These are phyloP conservation scores for Ceratocystis harringtonii DNA, from an alignment of 2,329 filamentous ascomycete genomes.

Conservation along the genomic window DNA sequence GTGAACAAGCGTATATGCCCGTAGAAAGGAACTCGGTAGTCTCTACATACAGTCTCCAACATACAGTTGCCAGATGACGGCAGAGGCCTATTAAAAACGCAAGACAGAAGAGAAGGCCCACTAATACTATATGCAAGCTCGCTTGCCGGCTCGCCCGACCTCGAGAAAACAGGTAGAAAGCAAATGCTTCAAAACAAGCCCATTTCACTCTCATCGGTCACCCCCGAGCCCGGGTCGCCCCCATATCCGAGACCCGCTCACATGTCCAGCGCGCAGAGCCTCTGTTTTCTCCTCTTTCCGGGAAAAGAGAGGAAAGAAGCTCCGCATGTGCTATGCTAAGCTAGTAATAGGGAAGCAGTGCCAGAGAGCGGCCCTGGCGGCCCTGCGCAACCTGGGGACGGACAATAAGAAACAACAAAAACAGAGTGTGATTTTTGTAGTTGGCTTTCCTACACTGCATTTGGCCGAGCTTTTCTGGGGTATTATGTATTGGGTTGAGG, in stretches of 20 bases:
- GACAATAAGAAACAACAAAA: neutral
- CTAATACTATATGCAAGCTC: neutral
- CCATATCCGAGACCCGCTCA: neutral
- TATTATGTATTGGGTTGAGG: neutral
- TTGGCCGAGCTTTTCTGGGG: constrained; percentile 1
- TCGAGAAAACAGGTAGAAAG: neutral
- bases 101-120: neutral
- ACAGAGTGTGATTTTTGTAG: neutral
- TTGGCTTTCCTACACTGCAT: neutral
- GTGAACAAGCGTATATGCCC: neutral
- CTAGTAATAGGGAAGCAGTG: neutral
- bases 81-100: too few relatives aligned
- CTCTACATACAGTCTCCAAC: neutral
- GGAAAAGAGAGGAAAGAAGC: neutral
- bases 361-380: neutral
- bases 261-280: neutral
- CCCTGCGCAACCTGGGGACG: neutral
- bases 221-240: neutral
- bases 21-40: neutral
- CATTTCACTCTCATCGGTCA: neutral
- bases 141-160: neutral
- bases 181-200: neutral
- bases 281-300: neutral
- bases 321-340: neutral
- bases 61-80: neutral